Evolutionary conservation across 2,329 filamentous ascomycete species (phyloP).

Genomic region (Incumbomyces lentus): DNA sequence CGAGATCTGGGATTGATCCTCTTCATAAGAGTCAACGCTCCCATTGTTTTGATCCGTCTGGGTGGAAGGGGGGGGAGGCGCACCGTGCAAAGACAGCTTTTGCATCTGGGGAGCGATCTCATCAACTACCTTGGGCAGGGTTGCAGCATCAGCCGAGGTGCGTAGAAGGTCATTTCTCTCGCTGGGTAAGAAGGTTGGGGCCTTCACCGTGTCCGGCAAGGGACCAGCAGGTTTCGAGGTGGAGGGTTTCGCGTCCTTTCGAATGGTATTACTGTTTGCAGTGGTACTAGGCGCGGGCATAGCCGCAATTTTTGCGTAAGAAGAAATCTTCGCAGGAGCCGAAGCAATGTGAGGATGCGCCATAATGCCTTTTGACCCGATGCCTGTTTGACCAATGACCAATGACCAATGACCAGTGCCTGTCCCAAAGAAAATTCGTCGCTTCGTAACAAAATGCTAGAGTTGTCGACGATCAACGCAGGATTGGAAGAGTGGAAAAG

Average conservation of each 20-base stretch:
- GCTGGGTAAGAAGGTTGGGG: not conserved
- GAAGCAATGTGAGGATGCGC: slow-evolving; percentile 21
- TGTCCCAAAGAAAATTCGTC: slow-evolving; percentile 18
- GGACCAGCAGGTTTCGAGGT: slow-evolving; percentile 11
- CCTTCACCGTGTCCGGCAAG: not conserved
- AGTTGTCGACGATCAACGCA: not conserved
- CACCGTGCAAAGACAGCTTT: slow-evolving; percentile 13
- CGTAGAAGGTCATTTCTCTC: too few species aligned
- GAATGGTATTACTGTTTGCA: slow-evolving; percentile 6
- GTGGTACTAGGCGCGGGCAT: slow-evolving; percentile 27
- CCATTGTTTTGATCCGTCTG: slow-evolving; percentile 13
- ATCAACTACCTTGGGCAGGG: slow-evolving; percentile 2
- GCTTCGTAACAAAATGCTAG: slow-evolving; percentile 18
- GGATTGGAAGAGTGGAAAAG: slow-evolving; percentile 2
- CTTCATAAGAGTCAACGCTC: slow-evolving; percentile 26
- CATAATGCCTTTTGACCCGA: slow-evolving; percentile 11
- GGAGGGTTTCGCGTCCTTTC: slow-evolving; percentile 19
- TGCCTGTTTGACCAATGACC: too few species aligned
- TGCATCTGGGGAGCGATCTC: slow-evolving; percentile 13
- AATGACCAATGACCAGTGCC: too few species aligned
- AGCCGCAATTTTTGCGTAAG: slow-evolving; percentile 58
- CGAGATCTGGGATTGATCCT: slow-evolving; percentile 42
- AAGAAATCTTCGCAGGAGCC: slow-evolving; percentile 50
- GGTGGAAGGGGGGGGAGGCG: slow-evolving; percentile 1
- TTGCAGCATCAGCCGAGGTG: not conserved